Evolutionary conservation across 2,329 filamentous ascomycete genomes (phyloP), one percentile per base, ranked within the genome.

Genomic region (Fusarium luffae): DNA sequence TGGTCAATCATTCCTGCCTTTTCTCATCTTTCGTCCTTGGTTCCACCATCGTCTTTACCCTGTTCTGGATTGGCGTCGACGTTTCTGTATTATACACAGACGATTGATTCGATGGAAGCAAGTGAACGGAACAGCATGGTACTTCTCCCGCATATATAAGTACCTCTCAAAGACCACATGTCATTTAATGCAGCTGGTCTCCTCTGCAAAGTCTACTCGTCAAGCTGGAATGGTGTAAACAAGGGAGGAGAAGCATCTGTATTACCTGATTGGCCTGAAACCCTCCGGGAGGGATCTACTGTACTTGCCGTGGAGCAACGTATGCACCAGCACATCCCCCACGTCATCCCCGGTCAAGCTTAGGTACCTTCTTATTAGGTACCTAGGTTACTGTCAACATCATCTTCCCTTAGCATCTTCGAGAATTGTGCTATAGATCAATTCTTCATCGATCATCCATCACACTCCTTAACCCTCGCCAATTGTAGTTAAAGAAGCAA

Each of bases 61-160:
- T 92, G 49, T 89, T 92, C 81, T 90, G 89, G 83, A 85, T 89
- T 56, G 88, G 89, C 54, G 77, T 93, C 48, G 91, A 30, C 7
- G 28, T 30, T 90, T 4, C 81, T 92, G 30, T 32, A 7, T 32
- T 10, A 18, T 37, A 18, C 32, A 37, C 32, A 18, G 16, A 18
- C 9, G 32, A 5, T 37, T 10, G 16, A 18, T 37, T 10, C 32
- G 34, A n/a, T 37, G 5, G 18, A n/a, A 37, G 34, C 4, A 37
- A 9, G 34, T 37, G 18, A 7, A n/a, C 12, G 10, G 3, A 37
- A 37, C 32, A n/a, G 10, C 18, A 37, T 37, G 34, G 34, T n/a
- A 37, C 18, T n/a, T 37, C 0, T n/a, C 34, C 34, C 3, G 18
- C 18, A n/a, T 37, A 6, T 37, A 37, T n/a, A 37, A 37, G 18